Percentiles rank a stretch among this genome's conserved stretches.
These are phyloP conservation scores for Auxenochlorella pyrenoidosa DNA, from an alignment of 139 green algal species.

Conservation along the genomic window DNA sequence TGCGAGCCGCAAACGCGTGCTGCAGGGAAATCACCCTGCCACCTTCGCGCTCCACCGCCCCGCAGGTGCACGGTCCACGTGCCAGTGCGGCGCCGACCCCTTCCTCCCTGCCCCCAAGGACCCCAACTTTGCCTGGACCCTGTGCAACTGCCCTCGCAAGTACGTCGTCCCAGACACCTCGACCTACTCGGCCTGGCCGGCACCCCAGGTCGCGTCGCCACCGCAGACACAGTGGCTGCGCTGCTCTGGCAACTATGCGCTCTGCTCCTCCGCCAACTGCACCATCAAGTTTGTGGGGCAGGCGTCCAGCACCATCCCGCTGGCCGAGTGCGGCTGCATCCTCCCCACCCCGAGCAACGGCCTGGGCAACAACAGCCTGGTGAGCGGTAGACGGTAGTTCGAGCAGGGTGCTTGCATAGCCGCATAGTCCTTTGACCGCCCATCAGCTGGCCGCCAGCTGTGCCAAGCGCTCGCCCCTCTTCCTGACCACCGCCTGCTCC, in stretches of 20 bases:
- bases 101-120: not conserved
- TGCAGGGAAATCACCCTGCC: too few species aligned
- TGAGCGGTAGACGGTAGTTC: not conserved
- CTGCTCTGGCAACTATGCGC: not conserved
- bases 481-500: too few species aligned
- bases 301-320: not conserved
- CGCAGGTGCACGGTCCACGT: not conserved
- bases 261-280: slow-evolving; percentile 20
- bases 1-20: too few species aligned
- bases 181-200: not conserved
- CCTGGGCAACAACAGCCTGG: not conserved
- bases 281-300: slow-evolving; percentile 16
- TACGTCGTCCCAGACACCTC: not conserved
- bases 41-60: too few species aligned
- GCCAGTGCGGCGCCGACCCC: not conserved
- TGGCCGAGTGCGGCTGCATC: slow-evolving; percentile 34
- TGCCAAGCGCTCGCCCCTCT: too few species aligned
- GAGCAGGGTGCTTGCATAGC: too few species aligned
- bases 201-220: not conserved
- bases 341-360: slow-evolving; percentile 6
- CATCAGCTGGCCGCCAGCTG: too few species aligned
- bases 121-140: too few species aligned
- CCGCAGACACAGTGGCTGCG: not conserved
- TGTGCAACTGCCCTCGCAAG: too few species aligned
- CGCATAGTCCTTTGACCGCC: too few species aligned